Evolutionary conservation across 148 eudicot genomes (phyloP).

Genomic region (Rhododendron williamsianum): DNA sequence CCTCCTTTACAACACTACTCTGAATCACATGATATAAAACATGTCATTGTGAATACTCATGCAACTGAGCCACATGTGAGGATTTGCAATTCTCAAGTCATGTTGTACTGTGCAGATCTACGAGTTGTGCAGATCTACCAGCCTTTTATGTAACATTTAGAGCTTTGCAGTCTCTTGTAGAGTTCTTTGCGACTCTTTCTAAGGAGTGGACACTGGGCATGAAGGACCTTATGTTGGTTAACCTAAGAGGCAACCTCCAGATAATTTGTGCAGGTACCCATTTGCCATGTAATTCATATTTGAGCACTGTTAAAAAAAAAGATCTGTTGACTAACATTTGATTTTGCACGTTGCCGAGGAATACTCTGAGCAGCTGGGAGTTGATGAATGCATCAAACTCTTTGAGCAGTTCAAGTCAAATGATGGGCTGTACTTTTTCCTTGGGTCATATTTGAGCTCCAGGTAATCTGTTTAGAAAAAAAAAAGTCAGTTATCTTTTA

Average conservation of each 20-base stretch:
- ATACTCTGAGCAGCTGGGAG: conserved; percentile 63
- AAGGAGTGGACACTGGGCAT: too few relatives aligned
- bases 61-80: conserved; percentile 95
- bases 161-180: conserved; percentile 28
- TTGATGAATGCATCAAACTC: conserved; percentile 38
- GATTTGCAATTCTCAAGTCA: conserved; percentile 2
- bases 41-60: conserved; percentile 93
- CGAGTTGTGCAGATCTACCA: neutral
- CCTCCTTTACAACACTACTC: conserved; percentile 60
- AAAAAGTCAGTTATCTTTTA: neutral
- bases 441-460: conserved; percentile 89
- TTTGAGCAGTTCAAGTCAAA: conserved; percentile 96
- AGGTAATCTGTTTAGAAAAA: conserved; percentile 39
- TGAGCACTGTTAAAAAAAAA: neutral
- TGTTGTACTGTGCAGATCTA: too few relatives aligned
- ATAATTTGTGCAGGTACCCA: conserved; percentile 72
- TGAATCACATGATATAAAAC: conserved; percentile 82
- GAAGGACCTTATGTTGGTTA: too few relatives aligned
- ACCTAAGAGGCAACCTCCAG: too few relatives aligned
- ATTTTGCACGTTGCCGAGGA: conserved; percentile 82
- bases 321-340: neutral
- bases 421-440: conserved; percentile 88
- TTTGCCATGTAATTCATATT: neutral
- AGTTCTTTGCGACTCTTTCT: too few relatives aligned
- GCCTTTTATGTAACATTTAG: conserved; percentile 1